These are phyloP conservation scores for Arxiozyma slooffiae DNA, from an alignment of 1,139 yeast genomes.

Conservation along the genomic window DNA sequence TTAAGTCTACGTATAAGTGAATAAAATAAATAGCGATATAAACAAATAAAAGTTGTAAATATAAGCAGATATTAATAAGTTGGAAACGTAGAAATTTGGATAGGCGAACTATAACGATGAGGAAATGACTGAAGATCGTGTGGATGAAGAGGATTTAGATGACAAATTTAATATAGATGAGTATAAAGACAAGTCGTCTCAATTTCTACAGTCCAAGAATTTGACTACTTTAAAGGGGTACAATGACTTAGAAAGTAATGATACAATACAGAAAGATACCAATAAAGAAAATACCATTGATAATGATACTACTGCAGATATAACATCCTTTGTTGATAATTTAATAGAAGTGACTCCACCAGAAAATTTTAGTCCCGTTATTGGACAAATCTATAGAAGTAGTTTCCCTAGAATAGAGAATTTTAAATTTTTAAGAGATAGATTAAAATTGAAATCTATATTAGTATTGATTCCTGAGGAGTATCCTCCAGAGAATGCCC, in stretches of 20 bases:
- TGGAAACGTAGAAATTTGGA: neutral
- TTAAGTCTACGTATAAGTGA: no score
- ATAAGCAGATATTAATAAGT: no score
- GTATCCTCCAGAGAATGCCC: conserved; percentile 66
- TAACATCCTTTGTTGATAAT: neutral
- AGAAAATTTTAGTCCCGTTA: conserved; percentile 82
- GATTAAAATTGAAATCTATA: conserved; percentile 58
- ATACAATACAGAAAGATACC: neutral
- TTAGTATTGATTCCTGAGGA: conserved; percentile 85
- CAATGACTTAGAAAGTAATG: neutral
- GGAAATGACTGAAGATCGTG: neutral
- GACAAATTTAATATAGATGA: conserved; percentile 24
- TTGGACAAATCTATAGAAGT: conserved; percentile 70
- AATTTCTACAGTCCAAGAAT: conserved; percentile 2
- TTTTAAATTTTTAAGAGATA: conserved; percentile 52
- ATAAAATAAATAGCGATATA: no score
- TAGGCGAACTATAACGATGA: neutral
- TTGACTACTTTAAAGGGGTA: neutral
- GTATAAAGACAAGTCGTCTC: conserved; percentile 13
- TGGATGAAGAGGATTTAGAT: conserved; percentile 24
- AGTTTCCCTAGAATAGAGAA: conserved; percentile 84
- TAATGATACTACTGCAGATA: neutral
- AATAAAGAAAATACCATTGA: neutral
- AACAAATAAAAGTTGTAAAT: no score
- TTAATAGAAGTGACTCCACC: conserved; percentile 47